phyloP scores from a whole-genome alignment of 495 filamentous ascomycete genomes.

The Penicillium soppii region DNA sequence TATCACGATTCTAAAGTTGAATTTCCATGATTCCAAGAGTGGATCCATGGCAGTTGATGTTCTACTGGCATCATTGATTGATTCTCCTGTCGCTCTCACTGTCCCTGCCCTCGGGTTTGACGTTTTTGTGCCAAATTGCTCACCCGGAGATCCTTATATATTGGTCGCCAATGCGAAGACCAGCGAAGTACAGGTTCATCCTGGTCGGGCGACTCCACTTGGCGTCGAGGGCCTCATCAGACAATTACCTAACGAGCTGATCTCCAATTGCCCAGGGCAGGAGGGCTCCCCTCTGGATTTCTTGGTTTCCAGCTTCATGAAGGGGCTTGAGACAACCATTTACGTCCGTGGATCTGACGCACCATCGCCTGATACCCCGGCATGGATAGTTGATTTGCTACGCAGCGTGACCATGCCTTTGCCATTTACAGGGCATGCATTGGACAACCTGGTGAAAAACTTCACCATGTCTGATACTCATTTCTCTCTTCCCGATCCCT shows the following conservation, averaged over 20 bases:
- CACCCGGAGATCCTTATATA: conserved; percentile 58
- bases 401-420: conserved; percentile 81
- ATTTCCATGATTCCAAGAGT: conserved; percentile 65
- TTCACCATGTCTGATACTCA: conserved; percentile 82
- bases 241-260: conserved; percentile 69
- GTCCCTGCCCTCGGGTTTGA: conserved; percentile 81
- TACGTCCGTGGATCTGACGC: conserved; percentile 75
- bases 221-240: conserved; percentile 67
- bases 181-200: conserved; percentile 58
- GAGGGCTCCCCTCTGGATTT: conserved; percentile 79
- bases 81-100: conserved; percentile 70
- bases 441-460: conserved; percentile 79
- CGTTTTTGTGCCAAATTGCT: conserved; percentile 78
- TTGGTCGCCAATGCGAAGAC: conserved; percentile 76
- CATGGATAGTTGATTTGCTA: conserved; percentile 78
- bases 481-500: conserved; percentile 76
- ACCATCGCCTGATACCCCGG: conserved; percentile 63
- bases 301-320: conserved; percentile 78
- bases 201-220: conserved; percentile 62
- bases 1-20: conserved; percentile 73
- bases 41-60: conserved; percentile 77
- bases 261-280: conserved; percentile 67
- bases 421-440: conserved; percentile 73
- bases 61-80: conserved; percentile 63
- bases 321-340: conserved; percentile 71